phyloP scores from a whole-genome alignment of 352 stramenopile species.

The Halophytophthora batemanensis region DNA sequence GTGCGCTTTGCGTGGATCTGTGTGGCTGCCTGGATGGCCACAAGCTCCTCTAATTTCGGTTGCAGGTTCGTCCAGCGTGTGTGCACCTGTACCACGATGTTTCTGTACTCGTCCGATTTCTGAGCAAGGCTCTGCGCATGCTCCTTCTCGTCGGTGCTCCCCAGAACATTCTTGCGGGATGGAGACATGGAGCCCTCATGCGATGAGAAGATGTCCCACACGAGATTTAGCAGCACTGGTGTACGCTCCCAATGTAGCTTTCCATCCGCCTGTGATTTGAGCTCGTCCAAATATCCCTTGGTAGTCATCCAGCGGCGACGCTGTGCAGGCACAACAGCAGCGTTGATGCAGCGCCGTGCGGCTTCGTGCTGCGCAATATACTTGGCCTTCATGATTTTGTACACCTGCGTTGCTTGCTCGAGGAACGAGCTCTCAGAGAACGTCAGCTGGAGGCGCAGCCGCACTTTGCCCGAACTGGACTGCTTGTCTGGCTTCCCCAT shows the following conservation, averaged over 20 bases:
- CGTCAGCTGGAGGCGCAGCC: slow-evolving; percentile 43
- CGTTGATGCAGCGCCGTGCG: slow-evolving; percentile 52
- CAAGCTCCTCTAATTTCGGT: slow-evolving; percentile 55
- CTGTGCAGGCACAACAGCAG: slow-evolving; percentile 58
- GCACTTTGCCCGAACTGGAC: slow-evolving; percentile 32
- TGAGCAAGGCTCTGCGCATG: slow-evolving; percentile 32
- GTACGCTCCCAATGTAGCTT: slow-evolving; percentile 72
- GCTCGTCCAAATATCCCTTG: slow-evolving; percentile 52
- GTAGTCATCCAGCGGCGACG: slow-evolving; percentile 58
- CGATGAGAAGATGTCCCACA: slow-evolving; percentile 71
- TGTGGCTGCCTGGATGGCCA: slow-evolving; percentile 41
- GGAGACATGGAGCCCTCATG: slow-evolving; percentile 20
- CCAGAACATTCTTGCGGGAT: slow-evolving; percentile 6
- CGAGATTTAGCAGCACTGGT: slow-evolving; percentile 53
- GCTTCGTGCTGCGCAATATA: slow-evolving; percentile 60
- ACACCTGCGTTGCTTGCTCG: slow-evolving; percentile 59
- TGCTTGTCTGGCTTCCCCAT: neutral
- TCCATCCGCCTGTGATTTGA: slow-evolving; percentile 32
- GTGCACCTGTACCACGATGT: slow-evolving; percentile 51
- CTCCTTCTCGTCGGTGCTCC: slow-evolving; percentile 23
- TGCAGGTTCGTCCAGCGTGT: slow-evolving; percentile 70
- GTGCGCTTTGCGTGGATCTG: slow-evolving; percentile 62
- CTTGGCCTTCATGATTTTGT: slow-evolving; percentile 58
- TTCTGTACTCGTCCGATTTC: slow-evolving; percentile 42
- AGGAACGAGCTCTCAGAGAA: slow-evolving; percentile 62